These are phyloP conservation scores for Lactarius psammicola DNA, from an alignment of 768 basidiomycete genomes.

Conservation along the genomic window DNA sequence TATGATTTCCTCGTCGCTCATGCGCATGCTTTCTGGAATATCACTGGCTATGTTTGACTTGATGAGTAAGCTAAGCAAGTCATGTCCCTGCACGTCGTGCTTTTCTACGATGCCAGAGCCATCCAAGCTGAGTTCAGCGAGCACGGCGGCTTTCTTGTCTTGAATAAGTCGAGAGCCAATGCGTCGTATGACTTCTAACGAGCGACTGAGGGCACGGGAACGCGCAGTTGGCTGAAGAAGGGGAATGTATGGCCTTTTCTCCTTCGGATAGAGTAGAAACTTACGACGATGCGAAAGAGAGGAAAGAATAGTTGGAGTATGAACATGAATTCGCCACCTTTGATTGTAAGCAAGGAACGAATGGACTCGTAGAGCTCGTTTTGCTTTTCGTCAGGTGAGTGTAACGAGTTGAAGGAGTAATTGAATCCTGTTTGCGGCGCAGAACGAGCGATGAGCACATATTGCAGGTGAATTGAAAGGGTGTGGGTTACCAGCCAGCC, in stretches of 20 bases:
- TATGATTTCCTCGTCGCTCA: constrained; percentile 23
- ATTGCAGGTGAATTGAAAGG: not conserved
- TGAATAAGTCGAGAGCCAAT: constrained; percentile 50
- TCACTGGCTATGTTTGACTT: constrained; percentile 37
- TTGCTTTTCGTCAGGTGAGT: constrained; percentile 24
- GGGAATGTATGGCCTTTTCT: not conserved
- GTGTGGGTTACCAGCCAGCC: constrained; percentile 28
- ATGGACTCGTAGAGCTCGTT: constrained; percentile 39
- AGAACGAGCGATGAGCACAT: not conserved
- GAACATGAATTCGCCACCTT: constrained; percentile 29
- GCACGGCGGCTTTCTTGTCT: constrained; percentile 47
- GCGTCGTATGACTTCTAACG: constrained; percentile 44
- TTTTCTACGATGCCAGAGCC: constrained; percentile 14
- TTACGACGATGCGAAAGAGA: constrained; percentile 40
- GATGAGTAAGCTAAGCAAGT: constrained; percentile 35
- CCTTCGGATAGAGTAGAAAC: constrained; percentile 13
- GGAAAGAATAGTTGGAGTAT: constrained; percentile 41
- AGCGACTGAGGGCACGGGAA: constrained; percentile 29
- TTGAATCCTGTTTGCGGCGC: constrained; percentile 38
- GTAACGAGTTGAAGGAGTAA: constrained; percentile 39
- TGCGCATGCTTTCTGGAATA: constrained; percentile 29
- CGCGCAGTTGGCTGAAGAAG: constrained; percentile 31
- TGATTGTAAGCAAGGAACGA: constrained; percentile 33
- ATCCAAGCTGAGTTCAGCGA: constrained; percentile 9
- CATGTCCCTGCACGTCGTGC: constrained; percentile 30